Percentiles rank a stretch among this genome's conserved stretches.
phyloP scores from a whole-genome alignment of 345 rosid species.

The Rhodomyrtus tomentosa region DNA sequence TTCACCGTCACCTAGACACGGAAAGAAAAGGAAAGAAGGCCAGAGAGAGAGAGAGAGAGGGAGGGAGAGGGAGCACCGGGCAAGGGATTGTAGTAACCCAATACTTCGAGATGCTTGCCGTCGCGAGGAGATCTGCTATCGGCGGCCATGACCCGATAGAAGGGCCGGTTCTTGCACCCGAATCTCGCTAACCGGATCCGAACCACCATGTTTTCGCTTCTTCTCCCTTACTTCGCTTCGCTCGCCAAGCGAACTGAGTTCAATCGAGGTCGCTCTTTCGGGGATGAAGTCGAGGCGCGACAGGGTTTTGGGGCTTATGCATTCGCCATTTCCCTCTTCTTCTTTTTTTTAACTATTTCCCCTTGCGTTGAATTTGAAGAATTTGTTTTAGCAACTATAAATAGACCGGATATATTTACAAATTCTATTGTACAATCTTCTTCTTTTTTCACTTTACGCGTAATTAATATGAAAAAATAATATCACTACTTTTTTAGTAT shows the following conservation, averaged over 20 bases:
- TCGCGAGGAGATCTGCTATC: conserved; percentile 79
- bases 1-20: background rate
- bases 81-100: conserved; percentile 73
- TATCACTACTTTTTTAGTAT: too few species aligned
- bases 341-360: background rate
- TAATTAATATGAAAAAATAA: too few species aligned
- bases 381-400: background rate
- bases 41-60: too few species aligned
- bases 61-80: conserved; percentile 28
- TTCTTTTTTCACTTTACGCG: accelerated
- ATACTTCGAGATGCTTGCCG: conserved; percentile 75
- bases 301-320: background rate
- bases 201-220: conserved; percentile 37
- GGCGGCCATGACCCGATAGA: conserved; percentile 70
- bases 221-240: background rate
- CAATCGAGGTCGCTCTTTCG: background rate
- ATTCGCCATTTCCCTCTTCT: background rate
- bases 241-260: background rate
- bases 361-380: background rate
- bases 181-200: conserved; percentile 62
- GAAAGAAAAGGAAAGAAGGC: background rate
- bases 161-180: conserved; percentile 67
- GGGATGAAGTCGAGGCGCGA: background rate
- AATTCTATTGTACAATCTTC: background rate
- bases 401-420: background rate